Evolutionary conservation across 2,329 filamentous ascomycete species (phyloP), one percentile per base, ranked within the genome.

Genomic region (Stagonosporopsis chrysanthemi): DNA sequence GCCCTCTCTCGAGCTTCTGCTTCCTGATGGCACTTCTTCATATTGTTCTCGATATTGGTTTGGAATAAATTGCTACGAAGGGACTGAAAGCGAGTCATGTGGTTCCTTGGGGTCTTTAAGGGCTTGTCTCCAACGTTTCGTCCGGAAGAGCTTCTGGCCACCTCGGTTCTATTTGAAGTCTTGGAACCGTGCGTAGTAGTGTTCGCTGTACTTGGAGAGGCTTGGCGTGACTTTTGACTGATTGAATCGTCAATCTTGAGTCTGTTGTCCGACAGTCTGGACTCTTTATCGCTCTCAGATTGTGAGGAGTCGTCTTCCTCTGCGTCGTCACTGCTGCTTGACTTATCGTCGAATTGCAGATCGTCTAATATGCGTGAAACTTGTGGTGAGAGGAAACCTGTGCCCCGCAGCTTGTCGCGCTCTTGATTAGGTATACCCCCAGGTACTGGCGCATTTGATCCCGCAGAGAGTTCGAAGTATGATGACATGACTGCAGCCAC

Each of bases 81-180:
- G 5, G 72, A 75, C 44, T 74, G 71, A 44, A 76, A 75, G 7
- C 73, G 67, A 19, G 66, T 58, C 56, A 75, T 66, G 40, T 70
- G 70, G 29, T 71, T 67, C 24, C 64, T 58, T 26, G 60, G 65
- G n/a, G 35, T 38, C 50, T 61, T 64, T 17, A 52, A 54, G 33
- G 63, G 55, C 22, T 42, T 59, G 8, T 42, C 60, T 47, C 31
- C 52, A 26, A 50, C 33, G 6, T 17, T 53, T 22, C 57, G 36
- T n/a, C 41, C 57, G 23, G 49, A 44, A 15, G 63, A 45, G 22
- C 4, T 40, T n/a, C 22, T 43, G 28, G 14, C 15, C 52, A 56
- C 57, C 22, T 53, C 64, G 19, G 57, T 17, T 23, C 55, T 66
- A 11, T 45, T 15, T 33, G 58, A 47, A 39, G 48, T 52, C 26